Evolutionary conservation across 352 stramenopile species (phyloP), one percentile per base, ranked within the genome.

Genomic region (Phytophthora macrochlamydospora): DNA sequence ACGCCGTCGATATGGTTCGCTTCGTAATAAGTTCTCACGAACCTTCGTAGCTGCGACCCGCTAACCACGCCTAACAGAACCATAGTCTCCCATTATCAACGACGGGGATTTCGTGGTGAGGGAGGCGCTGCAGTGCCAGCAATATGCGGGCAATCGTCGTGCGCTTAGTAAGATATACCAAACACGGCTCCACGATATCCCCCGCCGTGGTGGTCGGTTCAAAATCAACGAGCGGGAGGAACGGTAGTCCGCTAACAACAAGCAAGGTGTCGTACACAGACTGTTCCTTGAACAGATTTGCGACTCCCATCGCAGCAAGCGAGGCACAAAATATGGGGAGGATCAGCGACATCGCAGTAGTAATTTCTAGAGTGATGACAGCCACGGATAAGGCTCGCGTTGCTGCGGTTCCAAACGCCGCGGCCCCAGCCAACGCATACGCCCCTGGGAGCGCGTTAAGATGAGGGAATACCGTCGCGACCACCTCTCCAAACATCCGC

Each of bases 331-430:
- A 92, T 62, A 92, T 87, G 0, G 85, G 85, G 11, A 91, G 76
- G 61, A 92, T 90, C 45, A 92, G 58, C 32, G 73, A 68, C 68
- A 94, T 90, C 40, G 81, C 73, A 12, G 79, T 78, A 7, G 86
- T 94, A 59, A 94, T 83, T 65, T 94, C 86, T 29, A 93, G 69
- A 11, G 85, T 86, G 56, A 94, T 94, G 28, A 94, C 86, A 0
- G 87, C 86, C 7, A 85, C 83, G 2, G 83, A 93, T 0, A 95
- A 80, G 0, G 87, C 89, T 7, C 84, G 62, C 0, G 87, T 95
- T 2, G 81, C 76, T 13, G 78, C 81, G 0, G 71, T 81, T 7
- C 82, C 73, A 33, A 91, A 89, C 0, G 84, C 80, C 2, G 87
- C 83, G 37, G 81, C 87, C 1, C 87, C 85, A 13, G 81, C 85